A percentile compares a stretch with the other conserved stretches of the same genome.
These are phyloP conservation scores for Chlorella vulgaris DNA, from an alignment of 139 green algal species.

Conservation along the genomic window DNA sequence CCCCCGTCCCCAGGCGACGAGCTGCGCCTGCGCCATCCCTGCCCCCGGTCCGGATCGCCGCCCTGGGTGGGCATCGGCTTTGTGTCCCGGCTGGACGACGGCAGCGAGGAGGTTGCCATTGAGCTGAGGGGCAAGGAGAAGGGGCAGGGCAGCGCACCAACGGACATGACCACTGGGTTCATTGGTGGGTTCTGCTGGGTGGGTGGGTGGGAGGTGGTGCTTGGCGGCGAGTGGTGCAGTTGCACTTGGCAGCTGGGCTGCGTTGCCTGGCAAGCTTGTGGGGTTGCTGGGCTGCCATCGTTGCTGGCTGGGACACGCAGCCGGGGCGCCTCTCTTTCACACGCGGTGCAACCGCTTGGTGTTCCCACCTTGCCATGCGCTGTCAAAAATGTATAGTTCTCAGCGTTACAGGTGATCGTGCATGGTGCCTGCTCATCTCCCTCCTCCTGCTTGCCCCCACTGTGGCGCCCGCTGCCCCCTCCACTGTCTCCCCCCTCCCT, in stretches of 20 bases:
- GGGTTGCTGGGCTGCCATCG: too few species aligned
- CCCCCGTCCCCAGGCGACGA: slow-evolving; percentile 78
- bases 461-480: neutral
- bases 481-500: neutral
- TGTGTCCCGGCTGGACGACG: slow-evolving; percentile 81
- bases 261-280: too few species aligned
- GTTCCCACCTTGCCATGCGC: too few species aligned
- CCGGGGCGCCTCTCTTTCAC: too few species aligned
- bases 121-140: slow-evolving; percentile 70
- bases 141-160: slow-evolving; percentile 33
- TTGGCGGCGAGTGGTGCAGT: neutral
- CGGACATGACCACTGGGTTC: slow-evolving; percentile 82
- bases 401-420: too few species aligned
- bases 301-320: too few species aligned
- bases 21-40: slow-evolving; percentile 83
- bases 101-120: slow-evolving; percentile 82
- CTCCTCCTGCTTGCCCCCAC: too few species aligned
- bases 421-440: too few species aligned
- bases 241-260: neutral
- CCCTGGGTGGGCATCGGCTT: slow-evolving; percentile 78
- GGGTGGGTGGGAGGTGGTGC: neutral
- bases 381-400: too few species aligned
- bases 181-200: neutral
- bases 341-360: too few species aligned
- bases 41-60: slow-evolving; percentile 48